Percentiles rank a stretch among this genome's conserved stretches.
Conservation (phyloP, 1,139 yeast species). For the Suhomyces bolitotheri region DNA sequence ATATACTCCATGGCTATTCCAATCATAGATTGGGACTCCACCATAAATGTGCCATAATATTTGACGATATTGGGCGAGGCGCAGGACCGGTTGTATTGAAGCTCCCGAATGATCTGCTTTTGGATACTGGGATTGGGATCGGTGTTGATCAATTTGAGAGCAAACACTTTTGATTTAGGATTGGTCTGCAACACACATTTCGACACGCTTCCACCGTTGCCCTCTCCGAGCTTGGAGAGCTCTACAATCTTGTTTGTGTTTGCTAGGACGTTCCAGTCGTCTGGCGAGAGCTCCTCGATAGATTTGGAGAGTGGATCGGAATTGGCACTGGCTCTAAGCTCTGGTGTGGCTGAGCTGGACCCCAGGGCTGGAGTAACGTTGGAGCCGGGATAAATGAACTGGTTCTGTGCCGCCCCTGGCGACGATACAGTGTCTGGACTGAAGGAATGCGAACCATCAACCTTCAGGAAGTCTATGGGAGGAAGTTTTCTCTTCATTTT, state of each 20-base stretch:
- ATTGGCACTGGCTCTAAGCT: neutral
- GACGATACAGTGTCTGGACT: constrained; percentile 12
- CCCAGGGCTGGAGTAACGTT: neutral
- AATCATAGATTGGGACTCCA: constrained; percentile 74
- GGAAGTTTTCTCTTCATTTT: constrained; percentile 44
- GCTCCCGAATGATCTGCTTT: constrained; percentile 79
- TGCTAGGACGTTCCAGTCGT: constrained; percentile 73
- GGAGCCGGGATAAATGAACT: neutral
- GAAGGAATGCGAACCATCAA: constrained; percentile 32
- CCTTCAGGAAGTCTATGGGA: constrained; percentile 42
- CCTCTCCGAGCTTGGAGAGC: constrained; percentile 80
- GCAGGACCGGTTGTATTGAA: constrained; percentile 83
- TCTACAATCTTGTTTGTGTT: constrained; percentile 59
- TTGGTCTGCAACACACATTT: constrained; percentile 54
- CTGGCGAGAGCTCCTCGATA: constrained; percentile 64
- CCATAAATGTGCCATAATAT: constrained; percentile 88
- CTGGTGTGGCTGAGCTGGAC: neutral
- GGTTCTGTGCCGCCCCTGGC: constrained; percentile 1
- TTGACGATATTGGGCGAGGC: constrained; percentile 82
- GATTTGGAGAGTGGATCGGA: constrained; percentile 6
- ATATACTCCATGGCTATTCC: constrained; percentile 94
- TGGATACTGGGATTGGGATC: constrained; percentile 85
- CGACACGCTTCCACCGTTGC: constrained; percentile 89
- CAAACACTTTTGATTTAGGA: constrained; percentile 63
- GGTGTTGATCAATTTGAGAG: constrained; percentile 75